Base-by-base conservation (phyloP, 768 basidiomycete species). In the Galerina sulciceps region DNA sequence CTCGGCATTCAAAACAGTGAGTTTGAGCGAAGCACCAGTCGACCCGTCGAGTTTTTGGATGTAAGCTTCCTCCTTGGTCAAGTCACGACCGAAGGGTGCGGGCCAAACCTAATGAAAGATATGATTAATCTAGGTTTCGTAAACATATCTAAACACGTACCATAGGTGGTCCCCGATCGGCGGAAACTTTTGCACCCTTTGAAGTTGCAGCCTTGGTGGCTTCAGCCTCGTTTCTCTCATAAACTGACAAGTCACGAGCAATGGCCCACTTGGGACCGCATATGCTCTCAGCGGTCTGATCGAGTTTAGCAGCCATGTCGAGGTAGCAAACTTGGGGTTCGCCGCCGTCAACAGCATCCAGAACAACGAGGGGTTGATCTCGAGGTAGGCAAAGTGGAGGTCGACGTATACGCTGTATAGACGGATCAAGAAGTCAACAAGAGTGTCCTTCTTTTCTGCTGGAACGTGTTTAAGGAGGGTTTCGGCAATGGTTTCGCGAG, bases 261-360 rank as follows among this genome's bases (percentile, higher is more conserved):
- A 99, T 89, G 36, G 96, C 94, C 97, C 96, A 99, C 79, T 97
- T 99, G 68, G 94, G 94, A 18, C 97, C 96, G 69, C 94, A 96
- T 70, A 99, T 92, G 71, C 88, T 95, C 77, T 99, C 96, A 43
- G 97, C 97, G 8, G 97, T 99, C 79, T 99, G 97, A 73, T 99
- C 97, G 63, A 99, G 90, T 82, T 99, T 99, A 68, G 96, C 97
- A 41, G 97, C 97, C 96, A 99, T 99, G 75, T 99, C 96, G 62
- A 99, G 89, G 80, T 95, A 98, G 77, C 91, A 90, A 68, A 99
- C 94, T 62, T 85, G 86, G 41, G 90, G 88, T 63, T 88, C 79
- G 59, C 85, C 86, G 17, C 80, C 81, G 34, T 76, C 78, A 63
- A 84, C 87, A 57, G 83, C 88, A 72, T 97, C 95, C 68, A 98